Evolutionary conservation across 208 protist species (phyloP).

Genomic region (Plasmodiophora brassicae): DNA sequence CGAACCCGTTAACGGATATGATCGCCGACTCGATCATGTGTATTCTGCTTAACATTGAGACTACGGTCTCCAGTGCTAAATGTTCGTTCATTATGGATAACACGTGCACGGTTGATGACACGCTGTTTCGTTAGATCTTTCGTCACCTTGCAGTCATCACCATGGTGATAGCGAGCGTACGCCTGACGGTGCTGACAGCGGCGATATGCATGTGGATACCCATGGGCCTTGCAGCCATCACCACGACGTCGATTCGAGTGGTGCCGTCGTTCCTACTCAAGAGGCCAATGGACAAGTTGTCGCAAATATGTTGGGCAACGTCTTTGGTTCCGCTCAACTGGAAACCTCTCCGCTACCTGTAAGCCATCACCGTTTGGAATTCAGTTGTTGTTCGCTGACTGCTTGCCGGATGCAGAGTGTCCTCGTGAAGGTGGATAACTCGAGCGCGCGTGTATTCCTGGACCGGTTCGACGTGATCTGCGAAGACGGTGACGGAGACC

Average conservation of each 20-base stretch:
- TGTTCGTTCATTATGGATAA: too few relatives aligned
- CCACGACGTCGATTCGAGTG: too few relatives aligned
- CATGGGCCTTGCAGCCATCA: too few relatives aligned
- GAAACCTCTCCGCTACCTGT: neutral
- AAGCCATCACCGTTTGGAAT: conserved; percentile 14
- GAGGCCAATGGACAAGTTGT: neutral
- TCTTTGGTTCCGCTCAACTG: neutral
- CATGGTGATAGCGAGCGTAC: neutral
- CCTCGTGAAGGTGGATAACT: neutral
- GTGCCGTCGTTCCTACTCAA: too few relatives aligned
- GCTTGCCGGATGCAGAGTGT: neutral
- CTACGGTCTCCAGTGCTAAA: neutral
- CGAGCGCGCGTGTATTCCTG: neutral
- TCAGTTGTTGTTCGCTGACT: neutral
- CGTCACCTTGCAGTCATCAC: neutral
- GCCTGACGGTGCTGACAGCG: neutral
- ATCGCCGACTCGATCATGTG: conserved; percentile 29
- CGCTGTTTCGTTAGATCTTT: neutral
- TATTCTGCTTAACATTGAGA: conserved; percentile 21
- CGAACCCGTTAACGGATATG: conserved; percentile 33
- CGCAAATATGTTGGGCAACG: neutral
- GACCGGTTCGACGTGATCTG: neutral
- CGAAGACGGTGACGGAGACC: neutral
- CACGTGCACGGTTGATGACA: too few relatives aligned
- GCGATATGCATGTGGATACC: neutral